phyloP scores from a whole-genome alignment of 805 yeast species.

The Myxozyma kluyveri region DNA sequence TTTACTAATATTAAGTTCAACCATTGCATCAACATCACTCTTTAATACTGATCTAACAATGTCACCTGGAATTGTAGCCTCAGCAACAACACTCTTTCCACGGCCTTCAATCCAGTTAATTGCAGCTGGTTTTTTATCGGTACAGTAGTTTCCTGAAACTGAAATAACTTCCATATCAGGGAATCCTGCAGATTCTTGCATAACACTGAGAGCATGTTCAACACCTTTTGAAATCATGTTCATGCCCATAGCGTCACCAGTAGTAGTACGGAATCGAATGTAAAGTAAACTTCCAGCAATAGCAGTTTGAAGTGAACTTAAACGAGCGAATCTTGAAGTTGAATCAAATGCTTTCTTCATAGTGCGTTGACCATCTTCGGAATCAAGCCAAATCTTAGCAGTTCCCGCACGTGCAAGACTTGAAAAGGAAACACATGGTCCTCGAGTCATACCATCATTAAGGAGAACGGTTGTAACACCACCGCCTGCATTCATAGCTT shows the following conservation, averaged over 20 bases:
- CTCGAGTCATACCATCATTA: conserved; percentile 98
- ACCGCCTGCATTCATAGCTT: conserved; percentile 95
- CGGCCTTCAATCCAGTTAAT: conserved; percentile 99
- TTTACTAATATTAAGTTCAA: conserved; percentile 82
- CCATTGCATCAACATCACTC: conserved; percentile 88
- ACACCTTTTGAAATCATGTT: conserved; percentile 99
- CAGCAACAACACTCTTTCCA: conserved; percentile 97
- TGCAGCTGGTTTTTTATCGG: conserved; percentile 97
- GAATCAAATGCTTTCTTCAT: conserved; percentile 91
- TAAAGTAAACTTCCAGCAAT: conserved; percentile 87
- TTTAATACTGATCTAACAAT: conserved; percentile 80
- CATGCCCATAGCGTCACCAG: conserved; percentile 99
- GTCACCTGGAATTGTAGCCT: conserved; percentile 81
- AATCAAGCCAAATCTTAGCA: conserved; percentile 91
- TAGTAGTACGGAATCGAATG: conserved; percentile 94
- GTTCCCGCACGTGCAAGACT: conserved; percentile 84
- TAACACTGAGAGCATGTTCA: conserved; percentile 75
- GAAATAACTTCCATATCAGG: conserved; percentile 90
- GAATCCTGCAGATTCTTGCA: conserved; percentile 88
- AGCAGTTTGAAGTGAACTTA: conserved; percentile 87
- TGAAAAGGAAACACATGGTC: conserved; percentile 93
- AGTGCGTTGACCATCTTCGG: conserved; percentile 82
- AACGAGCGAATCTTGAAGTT: conserved; percentile 94
- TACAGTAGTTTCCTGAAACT: conserved; percentile 95
- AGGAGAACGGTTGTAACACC: conserved; percentile 91